phyloP scores from a whole-genome alignment of 2,329 filamentous ascomycete species.

The Reticulascus tulasneorum region DNA sequence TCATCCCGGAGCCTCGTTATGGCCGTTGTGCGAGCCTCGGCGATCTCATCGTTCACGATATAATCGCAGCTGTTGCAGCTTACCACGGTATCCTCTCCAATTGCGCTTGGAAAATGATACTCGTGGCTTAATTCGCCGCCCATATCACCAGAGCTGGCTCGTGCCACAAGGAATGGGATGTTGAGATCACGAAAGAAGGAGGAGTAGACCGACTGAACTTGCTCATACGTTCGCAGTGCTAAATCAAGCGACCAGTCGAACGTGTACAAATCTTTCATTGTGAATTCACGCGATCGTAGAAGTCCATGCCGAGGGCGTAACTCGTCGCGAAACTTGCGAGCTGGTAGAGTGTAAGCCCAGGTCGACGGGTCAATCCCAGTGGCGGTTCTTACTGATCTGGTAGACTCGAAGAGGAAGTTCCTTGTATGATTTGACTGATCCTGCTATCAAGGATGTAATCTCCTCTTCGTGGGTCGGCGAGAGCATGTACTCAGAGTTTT shows the following conservation, averaged over 20 bases:
- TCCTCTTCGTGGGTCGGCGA: slow-evolving; percentile 97
- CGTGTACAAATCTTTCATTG: slow-evolving; percentile 98
- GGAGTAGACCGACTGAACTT: slow-evolving; percentile 70
- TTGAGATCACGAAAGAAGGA: slow-evolving; percentile 78
- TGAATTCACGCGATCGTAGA: slow-evolving; percentile 82
- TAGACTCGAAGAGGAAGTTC: slow-evolving; percentile 83
- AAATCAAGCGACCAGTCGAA: slow-evolving; percentile 68
- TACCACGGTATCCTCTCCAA: slow-evolving; percentile 83
- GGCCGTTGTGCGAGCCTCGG: slow-evolving; percentile 34
- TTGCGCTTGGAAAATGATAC: slow-evolving; percentile 76
- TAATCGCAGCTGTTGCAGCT: slow-evolving; percentile 71
- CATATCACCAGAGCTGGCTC: slow-evolving; percentile 94
- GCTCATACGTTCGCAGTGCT: slow-evolving; percentile 77
- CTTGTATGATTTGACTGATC: slow-evolving; percentile 75
- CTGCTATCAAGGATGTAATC: slow-evolving; percentile 76
- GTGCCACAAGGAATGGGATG: slow-evolving; percentile 77
- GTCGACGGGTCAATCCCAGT: background rate
- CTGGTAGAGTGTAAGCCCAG: slow-evolving; percentile 32
- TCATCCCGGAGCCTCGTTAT: too few relatives aligned
- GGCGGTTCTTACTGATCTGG: slow-evolving; percentile 65
- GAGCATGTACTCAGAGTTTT: slow-evolving; percentile 68
- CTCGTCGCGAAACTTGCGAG: slow-evolving; percentile 93
- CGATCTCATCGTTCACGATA: slow-evolving; percentile 85
- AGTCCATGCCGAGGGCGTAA: slow-evolving; percentile 82
- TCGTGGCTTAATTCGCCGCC: slow-evolving; percentile 91